Percentiles rank a stretch among this genome's conserved stretches.
phyloP scores from a whole-genome alignment of 495 filamentous ascomycete species.

The Xylaria scruposa region DNA sequence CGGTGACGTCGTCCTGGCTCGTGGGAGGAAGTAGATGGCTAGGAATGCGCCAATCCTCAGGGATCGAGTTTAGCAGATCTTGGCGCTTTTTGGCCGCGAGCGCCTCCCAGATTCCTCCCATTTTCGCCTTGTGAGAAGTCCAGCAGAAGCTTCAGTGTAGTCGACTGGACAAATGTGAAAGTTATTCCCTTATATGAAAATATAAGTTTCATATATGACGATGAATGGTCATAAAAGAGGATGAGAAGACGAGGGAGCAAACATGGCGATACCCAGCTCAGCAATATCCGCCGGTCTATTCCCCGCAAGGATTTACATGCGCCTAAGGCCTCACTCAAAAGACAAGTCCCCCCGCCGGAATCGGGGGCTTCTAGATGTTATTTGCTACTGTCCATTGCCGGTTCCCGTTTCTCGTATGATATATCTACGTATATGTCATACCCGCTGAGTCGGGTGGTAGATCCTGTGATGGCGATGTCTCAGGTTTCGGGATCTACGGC shows the following conservation, averaged over 20 bases:
- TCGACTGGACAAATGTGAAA: background rate
- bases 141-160: background rate
- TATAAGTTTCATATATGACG: background rate
- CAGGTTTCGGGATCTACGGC: background rate
- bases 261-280: background rate
- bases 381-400: background rate
- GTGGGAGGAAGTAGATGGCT: constrained; percentile 45
- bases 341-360: background rate
- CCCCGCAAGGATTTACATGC: constrained; percentile 13
- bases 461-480: background rate
- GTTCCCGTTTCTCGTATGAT: constrained; percentile 12
- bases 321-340: background rate
- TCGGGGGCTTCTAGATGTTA: background rate
- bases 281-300: background rate
- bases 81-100: constrained; percentile 47
- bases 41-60: constrained; percentile 50
- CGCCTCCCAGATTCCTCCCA: constrained; percentile 43
- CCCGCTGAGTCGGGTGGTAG: background rate
- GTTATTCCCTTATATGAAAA: background rate
- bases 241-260: background rate
- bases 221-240: background rate
- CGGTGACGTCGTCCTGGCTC: constrained; percentile 47
- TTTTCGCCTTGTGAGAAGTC: background rate
- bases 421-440: background rate
- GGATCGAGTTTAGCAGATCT: constrained; percentile 44